phyloP scores from a whole-genome alignment of 2,329 filamentous ascomycete genomes.

The Cladosporium sp. region DNA sequence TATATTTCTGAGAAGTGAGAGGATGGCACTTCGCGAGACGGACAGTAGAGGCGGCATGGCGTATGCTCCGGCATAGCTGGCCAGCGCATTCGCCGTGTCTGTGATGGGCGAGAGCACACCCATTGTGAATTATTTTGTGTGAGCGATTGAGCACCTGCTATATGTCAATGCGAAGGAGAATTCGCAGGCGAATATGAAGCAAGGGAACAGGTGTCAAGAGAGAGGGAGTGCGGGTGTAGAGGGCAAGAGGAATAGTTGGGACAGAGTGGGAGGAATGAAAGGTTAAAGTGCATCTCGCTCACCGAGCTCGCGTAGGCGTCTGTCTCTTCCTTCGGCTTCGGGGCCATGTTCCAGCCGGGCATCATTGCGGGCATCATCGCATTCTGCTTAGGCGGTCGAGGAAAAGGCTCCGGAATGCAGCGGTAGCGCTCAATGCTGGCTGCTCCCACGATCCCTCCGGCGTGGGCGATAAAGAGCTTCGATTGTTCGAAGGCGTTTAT shows the following conservation, averaged over 20 bases:
- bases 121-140: slow-evolving; percentile 22
- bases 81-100: slow-evolving; percentile 42
- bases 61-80: slow-evolving; percentile 45
- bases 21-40: slow-evolving; percentile 47
- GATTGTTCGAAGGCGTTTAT: neutral
- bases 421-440: neutral
- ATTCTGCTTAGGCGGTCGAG: neutral
- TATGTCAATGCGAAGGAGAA: neutral
- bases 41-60: slow-evolving; percentile 51
- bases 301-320: neutral
- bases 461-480: neutral
- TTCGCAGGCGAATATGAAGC: too few relatives aligned
- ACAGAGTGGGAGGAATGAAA: slow-evolving; percentile 2
- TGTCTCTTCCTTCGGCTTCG: neutral
- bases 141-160: neutral
- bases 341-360: neutral
- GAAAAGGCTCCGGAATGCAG: neutral
- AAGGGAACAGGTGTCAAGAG: neutral
- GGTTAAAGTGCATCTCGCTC: slow-evolving; percentile 2
- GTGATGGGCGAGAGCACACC: slow-evolving; percentile 39
- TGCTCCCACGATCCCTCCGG: neutral
- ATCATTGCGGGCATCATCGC: neutral
- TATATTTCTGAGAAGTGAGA: slow-evolving; percentile 48
- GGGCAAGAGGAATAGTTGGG: slow-evolving; percentile 2
- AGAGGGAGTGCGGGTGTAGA: neutral